A percentile compares a stretch with the other conserved stretches of the same genome.
Evolutionary conservation across 2,329 filamentous ascomycete species (phyloP).

Genomic region (Cladophialophora exuberans): DNA sequence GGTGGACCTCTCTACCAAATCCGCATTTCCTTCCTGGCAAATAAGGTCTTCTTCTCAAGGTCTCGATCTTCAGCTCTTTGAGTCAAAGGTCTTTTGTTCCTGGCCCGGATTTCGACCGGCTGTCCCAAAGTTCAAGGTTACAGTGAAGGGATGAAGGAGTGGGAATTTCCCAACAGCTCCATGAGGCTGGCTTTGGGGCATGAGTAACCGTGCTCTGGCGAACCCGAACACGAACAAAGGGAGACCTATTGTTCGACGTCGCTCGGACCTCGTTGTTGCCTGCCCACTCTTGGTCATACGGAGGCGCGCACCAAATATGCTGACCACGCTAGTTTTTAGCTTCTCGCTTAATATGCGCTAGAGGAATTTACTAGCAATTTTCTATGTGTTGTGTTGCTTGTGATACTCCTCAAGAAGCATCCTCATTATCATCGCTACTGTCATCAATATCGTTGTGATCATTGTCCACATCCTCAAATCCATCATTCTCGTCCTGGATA

Average conservation of each 20-base stretch:
- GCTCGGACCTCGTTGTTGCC: slow-evolving; percentile 1
- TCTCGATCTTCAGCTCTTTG: neutral
- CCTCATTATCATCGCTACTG: neutral
- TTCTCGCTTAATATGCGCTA: no score
- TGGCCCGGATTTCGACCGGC: neutral
- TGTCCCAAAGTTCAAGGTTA: no score
- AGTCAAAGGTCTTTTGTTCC: no score
- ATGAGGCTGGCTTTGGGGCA: no score
- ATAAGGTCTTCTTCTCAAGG: neutral
- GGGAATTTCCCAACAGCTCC: no score
- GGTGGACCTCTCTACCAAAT: neutral
- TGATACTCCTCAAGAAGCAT: no score
- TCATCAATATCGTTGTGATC: no score
- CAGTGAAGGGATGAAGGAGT: no score
- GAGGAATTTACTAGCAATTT: no score
- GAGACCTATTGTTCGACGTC: slow-evolving; percentile 1
- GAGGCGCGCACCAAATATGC: neutral
- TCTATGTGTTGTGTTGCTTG: no score
- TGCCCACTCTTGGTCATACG: neutral
- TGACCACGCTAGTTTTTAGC: slow-evolving; percentile 4
- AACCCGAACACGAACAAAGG: neutral
- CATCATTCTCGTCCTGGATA: neutral
- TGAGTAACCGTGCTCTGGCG: no score
- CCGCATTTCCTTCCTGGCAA: neutral
- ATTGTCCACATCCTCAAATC: neutral